Base-by-base conservation (phyloP, 495 filamentous ascomycete genomes). In the Penicillium goetzii region DNA sequence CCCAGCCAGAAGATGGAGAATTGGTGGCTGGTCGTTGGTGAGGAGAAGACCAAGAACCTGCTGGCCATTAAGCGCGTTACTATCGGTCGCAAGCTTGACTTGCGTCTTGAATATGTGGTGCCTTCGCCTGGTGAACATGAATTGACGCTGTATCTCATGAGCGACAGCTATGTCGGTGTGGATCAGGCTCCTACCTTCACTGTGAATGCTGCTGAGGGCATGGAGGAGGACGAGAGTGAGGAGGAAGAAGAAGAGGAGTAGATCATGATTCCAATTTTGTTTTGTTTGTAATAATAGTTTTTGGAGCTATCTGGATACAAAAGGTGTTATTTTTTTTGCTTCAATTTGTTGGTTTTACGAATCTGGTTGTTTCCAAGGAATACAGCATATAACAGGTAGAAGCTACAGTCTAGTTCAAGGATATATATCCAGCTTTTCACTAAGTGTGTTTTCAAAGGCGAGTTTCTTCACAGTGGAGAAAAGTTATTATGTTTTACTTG, bases 141-240 rank as follows among this genome's bases (percentile, higher is more conserved):
- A 58, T 77, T 99, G 72, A 97, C 92, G 70, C 81, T 97, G 59
- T 97, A 91, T 76, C 81, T 98, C 74, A 96, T 99, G 92, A 92
- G 95, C 74, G 95, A 99, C 77, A 96, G 92, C 75, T 99, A 97
- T 76, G 86, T 97, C 19, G 96, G 96, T 8, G 93, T 99, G 47
- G 95, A 99, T 80, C 95, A 98, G 74, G 95, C 95, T 58, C 95
- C 93, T 36, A 85, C 85, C 2, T 97, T 99, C 72, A 88, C 84
- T 51, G 88, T 98, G 33, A 88, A 81, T 56, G 95, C 89, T 21
- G 92, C 88, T 15, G 94, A 98, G 76, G 93, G 92, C 4, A 93
- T 93, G 92, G 95, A 98, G 59, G 93, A 97, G 63, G 93, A 97
- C 74, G 90, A 92, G 28, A 90, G 91, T 1, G 90, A 91, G 45